Evolutionary conservation across 148 eudicot species (phyloP), one percentile per base, ranked within the genome.

Genomic region (Fagopyrum esculentum): DNA sequence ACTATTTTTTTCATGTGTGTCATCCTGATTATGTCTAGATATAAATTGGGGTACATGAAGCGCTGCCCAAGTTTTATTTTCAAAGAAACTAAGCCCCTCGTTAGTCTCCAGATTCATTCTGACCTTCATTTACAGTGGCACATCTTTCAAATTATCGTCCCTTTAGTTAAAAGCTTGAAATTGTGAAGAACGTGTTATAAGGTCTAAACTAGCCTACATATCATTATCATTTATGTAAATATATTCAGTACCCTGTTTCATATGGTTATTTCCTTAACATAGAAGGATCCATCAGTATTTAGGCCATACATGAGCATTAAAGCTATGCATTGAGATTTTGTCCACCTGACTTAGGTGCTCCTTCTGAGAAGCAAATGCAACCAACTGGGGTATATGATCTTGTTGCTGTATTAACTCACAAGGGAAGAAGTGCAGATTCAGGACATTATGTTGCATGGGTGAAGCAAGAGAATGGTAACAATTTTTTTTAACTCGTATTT

Each of bases 381-480:
- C 78, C 86, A 76, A 90, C 98, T 72, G 98, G 96, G 59, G 79
- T 90, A 63, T 93, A 93, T 77, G 96, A 91, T 81, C 81, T 93
- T 78, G 93, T 89, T 40, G 85, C 97, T 60, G 97, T 92, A 72
- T 80, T 92, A 78, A 94, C 98, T 48, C 97, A 94, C 84, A 94
- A 94, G 85, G 98, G 97, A 63, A 85, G 97, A 86, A 92, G 97
- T 86, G 98, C 93, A 79, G 96, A 90, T 81, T 92, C 97, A 45
- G 98, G 98, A 73, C 98, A 95, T 77, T 95, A 95, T 80, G 97
- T 90, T 80, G 97, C 92, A 49, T 95, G 98, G 98, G 96, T 92
- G 79, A 95, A 95, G 84, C 97, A 95, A 87, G 96, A 92, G 78
- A 89, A 79, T 76, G 97, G 92, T 95, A 15, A 78, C 90, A 78